Base-by-base conservation (phyloP, 108 stramenopile genomes). In the Skeletonema menzelii region DNA sequence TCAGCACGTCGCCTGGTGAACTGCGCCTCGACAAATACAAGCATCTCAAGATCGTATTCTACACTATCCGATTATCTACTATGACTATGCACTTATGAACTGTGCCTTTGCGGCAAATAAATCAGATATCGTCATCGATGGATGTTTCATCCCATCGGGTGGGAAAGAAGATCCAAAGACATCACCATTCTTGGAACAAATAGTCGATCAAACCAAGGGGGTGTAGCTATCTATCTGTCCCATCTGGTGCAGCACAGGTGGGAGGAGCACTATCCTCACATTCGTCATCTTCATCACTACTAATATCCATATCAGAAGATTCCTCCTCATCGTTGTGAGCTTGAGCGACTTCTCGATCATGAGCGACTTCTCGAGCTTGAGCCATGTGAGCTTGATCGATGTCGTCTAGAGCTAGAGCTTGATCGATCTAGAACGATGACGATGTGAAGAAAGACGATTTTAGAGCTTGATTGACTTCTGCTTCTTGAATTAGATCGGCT, bases 31-130 rank as follows among this genome's bases (percentile, higher is more conserved):
- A 91, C 32, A 72, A 81, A 69, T 95, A 12, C 94, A 95, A 81
- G 91, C 92, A 14, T 90, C 94, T 19, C 87, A 89, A 28, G 94
- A 95, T 77, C 80, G 89, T 19, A 79, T n/a, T n/a, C n/a, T n/a
- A n/a, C n/a, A n/a, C n/a, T 90, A 11, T 57, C 86, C 12, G 92
- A 95, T 59, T 95, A n/a, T n/a, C n/a, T n/a, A n/a, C n/a, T n/a
- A n/a, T n/a, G n/a, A 95, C 89, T 93, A 95, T 67, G 90, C 92
- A 46, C 66, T 95, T 10, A 95, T 95, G 92, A 95, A 95, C 67
- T 95, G 94, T 63, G 87, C 87, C 30, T 95, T 95, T 84, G 90
- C 91, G 2, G 82, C 94, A 8, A 69, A 68, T 22, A 88, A 93
- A 64, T 76, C 83, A 35, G 76, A 83, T 35, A 67, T 95, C 13